Conservation (phyloP, 2,329 filamentous ascomycete species). For the Stemphylium lycopersici region DNA sequence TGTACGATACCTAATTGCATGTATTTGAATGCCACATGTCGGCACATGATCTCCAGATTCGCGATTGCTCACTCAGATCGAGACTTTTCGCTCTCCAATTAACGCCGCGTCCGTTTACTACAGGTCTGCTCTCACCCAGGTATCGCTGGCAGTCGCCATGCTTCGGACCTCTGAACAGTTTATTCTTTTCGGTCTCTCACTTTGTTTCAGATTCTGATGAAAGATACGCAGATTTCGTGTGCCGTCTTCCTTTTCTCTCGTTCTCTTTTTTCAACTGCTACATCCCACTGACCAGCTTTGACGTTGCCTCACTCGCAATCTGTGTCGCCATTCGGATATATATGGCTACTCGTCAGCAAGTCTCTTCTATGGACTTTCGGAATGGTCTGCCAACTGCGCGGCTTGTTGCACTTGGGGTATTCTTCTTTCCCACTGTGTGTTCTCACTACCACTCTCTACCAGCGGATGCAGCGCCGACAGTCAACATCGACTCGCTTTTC, state of each 20-base stretch:
- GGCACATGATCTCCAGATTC: neutral
- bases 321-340: neutral
- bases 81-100: constrained; percentile 11
- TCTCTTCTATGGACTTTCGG: neutral
- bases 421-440: neutral
- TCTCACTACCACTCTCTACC: constrained; percentile 24
- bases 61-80: neutral
- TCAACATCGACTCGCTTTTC: constrained; percentile 29
- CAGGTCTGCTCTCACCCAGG: constrained; percentile 23
- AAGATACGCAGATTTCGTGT: neutral
- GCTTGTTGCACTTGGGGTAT: neutral
- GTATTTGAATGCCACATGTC: neutral
- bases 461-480: constrained; percentile 18
- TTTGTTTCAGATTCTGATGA: neutral
- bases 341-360: neutral
- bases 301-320: neutral
- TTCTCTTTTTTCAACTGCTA: neutral
- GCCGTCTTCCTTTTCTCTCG: neutral
- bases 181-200: constrained; percentile 17
- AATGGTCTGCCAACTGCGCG: neutral
- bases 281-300: neutral
- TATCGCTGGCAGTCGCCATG: constrained; percentile 5
- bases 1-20: no score
- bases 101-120: constrained; percentile 15
- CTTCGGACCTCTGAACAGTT: constrained; percentile 4